Percentiles rank a stretch among this genome's conserved stretches.
phyloP scores from a whole-genome alignment of 2,329 filamentous ascomycete genomes.

The Ophiocordyceps sinensis region DNA sequence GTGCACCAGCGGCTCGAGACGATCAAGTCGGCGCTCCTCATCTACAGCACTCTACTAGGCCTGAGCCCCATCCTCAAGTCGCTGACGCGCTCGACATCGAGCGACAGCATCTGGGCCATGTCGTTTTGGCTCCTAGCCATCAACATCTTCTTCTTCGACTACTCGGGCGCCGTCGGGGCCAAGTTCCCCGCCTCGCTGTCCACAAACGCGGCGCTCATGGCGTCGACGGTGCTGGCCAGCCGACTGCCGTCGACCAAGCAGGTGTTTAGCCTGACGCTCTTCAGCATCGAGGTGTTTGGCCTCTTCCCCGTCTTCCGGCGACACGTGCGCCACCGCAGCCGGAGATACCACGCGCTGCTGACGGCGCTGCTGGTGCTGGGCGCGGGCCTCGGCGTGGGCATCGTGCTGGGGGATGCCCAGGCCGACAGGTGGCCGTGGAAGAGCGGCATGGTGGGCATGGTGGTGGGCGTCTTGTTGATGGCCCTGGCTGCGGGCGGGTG shows the following conservation, averaged over 20 bases:
- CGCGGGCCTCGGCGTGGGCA: constrained; percentile 64
- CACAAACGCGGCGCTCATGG: constrained; percentile 94
- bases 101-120: constrained; percentile 95
- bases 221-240: constrained; percentile 83
- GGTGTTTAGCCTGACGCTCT: constrained; percentile 88
- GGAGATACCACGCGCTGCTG: constrained; percentile 64
- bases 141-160: constrained; percentile 98
- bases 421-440: constrained; percentile 33
- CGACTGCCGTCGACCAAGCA: constrained; percentile 80
- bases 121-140: constrained; percentile 85
- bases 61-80: constrained; percentile 93
- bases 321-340: constrained; percentile 68
- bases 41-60: constrained; percentile 83
- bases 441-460: constrained; percentile 52
- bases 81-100: constrained; percentile 81
- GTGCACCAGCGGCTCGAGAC: constrained; percentile 52
- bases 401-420: constrained; percentile 34
- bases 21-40: constrained; percentile 81
- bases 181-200: constrained; percentile 65
- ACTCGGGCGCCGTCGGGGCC: constrained; percentile 52
- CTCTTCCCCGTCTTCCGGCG: constrained; percentile 95
- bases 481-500: constrained; percentile 78
- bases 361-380: constrained; percentile 64
- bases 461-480: constrained; percentile 61
- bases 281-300: constrained; percentile 94